Evolutionary conservation across 192 early-diverging fungal species (phyloP).

Genomic region (Phlyctochytrium planicorne): DNA sequence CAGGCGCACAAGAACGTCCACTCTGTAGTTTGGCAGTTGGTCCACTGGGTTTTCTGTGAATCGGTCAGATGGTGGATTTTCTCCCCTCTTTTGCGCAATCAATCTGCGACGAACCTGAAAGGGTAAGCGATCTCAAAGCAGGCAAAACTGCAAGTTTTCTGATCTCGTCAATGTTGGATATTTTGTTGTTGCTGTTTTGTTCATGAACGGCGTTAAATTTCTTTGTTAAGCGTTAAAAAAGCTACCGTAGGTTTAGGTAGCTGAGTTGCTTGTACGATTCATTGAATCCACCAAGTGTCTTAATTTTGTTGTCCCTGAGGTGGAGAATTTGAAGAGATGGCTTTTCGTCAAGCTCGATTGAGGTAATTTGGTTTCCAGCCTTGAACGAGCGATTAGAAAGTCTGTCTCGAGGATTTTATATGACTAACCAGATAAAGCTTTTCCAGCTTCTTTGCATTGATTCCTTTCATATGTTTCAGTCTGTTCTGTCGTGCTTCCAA

Average conservation of each 20-base stretch:
- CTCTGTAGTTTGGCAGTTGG: slow-evolving; percentile 45
- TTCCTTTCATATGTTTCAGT: slow-evolving; percentile 24
- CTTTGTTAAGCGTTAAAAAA: slow-evolving; percentile 1
- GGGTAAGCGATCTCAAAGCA: slow-evolving; percentile 37
- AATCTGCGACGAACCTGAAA: too few species aligned
- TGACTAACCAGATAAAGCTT: slow-evolving; percentile 48
- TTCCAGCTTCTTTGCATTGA: slow-evolving; percentile 45
- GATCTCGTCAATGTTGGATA: slow-evolving; percentile 42
- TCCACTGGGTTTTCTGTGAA: slow-evolving; percentile 48
- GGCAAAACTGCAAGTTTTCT: slow-evolving; percentile 35
- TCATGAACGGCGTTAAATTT: too few species aligned
- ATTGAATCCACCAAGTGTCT: slow-evolving; percentile 28
- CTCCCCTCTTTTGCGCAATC: neutral
- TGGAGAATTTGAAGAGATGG: slow-evolving; percentile 44
- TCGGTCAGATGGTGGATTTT: neutral
- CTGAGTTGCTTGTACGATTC: slow-evolving; percentile 29
- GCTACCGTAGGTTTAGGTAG: slow-evolving; percentile 53
- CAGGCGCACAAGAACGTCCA: slow-evolving; percentile 44
- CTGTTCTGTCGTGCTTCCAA: slow-evolving; percentile 47
- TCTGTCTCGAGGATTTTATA: slow-evolving; percentile 5
- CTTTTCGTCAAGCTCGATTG: slow-evolving; percentile 40
- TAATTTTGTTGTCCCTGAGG: slow-evolving; percentile 47
- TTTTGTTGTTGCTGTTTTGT: slow-evolving; percentile 42
- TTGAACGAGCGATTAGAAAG: slow-evolving; percentile 4
- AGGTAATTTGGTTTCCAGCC: slow-evolving; percentile 39